Evolutionary conservation across 768 basidiomycete species (phyloP).

Genomic region (Leccinum obscurum): DNA sequence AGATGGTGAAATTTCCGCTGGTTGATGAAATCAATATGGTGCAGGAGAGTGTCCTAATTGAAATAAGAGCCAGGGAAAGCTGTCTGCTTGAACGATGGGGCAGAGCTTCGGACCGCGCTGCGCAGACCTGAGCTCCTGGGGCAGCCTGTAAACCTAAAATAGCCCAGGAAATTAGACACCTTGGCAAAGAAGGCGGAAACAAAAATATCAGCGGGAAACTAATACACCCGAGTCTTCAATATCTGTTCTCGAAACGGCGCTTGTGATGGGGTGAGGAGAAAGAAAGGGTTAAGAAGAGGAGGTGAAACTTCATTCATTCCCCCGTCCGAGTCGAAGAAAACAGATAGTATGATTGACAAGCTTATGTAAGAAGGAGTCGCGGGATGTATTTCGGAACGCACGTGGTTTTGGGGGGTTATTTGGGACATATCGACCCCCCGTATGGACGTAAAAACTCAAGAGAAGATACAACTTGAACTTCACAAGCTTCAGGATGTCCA

Average conservation of each 20-base stretch:
- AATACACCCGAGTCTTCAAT: no score
- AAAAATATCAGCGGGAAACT: neutral
- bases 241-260: neutral
- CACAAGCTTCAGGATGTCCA: slow-evolving; percentile 17
- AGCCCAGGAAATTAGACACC: neutral
- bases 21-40: neutral
- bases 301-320: neutral
- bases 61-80: no score
- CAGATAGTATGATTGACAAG: no score
- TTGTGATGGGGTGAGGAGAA: neutral
- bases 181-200: neutral
- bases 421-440: neutral
- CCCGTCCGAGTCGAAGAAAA: neutral
- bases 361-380: no score
- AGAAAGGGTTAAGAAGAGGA: neutral
- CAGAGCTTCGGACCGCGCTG: neutral
- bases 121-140: neutral
- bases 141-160: neutral
- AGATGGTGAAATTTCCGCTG: neutral
- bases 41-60: no score
- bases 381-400: neutral
- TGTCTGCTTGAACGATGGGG: neutral
- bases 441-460: neutral
- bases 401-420: neutral
- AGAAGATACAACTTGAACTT: no score